Evolutionary conservation across 1,284 basidiomycete species (phyloP).

Genomic region (Cryptococcus depauperatus): DNA sequence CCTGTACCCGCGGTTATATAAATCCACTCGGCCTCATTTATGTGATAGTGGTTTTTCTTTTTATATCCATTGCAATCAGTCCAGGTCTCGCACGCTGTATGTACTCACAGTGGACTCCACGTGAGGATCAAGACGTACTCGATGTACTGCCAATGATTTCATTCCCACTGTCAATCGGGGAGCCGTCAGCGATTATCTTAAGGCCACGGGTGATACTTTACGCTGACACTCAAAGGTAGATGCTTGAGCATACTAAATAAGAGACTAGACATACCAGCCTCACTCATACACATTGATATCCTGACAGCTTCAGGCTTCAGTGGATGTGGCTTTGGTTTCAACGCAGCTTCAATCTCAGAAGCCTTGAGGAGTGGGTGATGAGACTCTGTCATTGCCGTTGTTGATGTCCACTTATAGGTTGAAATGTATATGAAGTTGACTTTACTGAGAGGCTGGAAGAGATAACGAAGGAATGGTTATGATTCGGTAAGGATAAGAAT

Average conservation of each 20-base stretch:
- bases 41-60: slow-evolving; percentile 24
- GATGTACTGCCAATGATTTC: slow-evolving; percentile 20
- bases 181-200: too few species aligned
- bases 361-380: slow-evolving; percentile 18
- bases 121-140: slow-evolving; percentile 15
- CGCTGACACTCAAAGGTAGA: background rate
- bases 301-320: slow-evolving; percentile 15
- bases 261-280: slow-evolving; percentile 24
- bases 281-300: slow-evolving; percentile 15
- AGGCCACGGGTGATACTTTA: background rate
- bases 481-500: too few species aligned
- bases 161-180: slow-evolving; percentile 18
- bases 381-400: background rate
- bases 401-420: background rate
- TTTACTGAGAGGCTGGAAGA: too few species aligned
- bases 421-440: too few species aligned
- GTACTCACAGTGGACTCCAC: slow-evolving; percentile 18
- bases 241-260: too few species aligned
- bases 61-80: slow-evolving; percentile 19
- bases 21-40: slow-evolving; percentile 23
- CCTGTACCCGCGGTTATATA: slow-evolving; percentile 20
- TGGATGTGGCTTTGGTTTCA: slow-evolving; percentile 15
- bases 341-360: slow-evolving; percentile 15
- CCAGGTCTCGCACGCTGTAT: background rate
- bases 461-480: too few species aligned